Base-by-base conservation (phyloP, 208 protist species). In the Kentomonas sorsogonicus region DNA sequence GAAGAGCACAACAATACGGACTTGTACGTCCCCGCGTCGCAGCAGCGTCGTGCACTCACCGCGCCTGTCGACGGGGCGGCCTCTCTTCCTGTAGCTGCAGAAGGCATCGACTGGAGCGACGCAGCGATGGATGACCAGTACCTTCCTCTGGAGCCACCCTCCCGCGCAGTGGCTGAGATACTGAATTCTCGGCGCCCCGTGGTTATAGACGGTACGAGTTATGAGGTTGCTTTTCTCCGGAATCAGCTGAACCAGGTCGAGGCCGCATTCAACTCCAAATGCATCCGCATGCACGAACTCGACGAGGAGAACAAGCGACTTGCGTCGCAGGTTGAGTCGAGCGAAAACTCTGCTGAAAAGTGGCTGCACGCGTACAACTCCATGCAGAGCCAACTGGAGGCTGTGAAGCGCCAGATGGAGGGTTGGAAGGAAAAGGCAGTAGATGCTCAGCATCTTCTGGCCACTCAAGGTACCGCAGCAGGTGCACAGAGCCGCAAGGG, bases 221-320 rank as follows among this genome's bases (percentile, higher is more conserved):
- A 93, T 53, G 86, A 93, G 50, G 73, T 85, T 25, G 78, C 83
- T 9, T 93, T 86, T 54, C 71, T 93, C 36, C 79, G 83, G 16
- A 67, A 63, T 34, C 80, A 93, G 54, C 60, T 93, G 41, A 77
- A 90, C 52, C 86, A 93, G 59, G 69, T 91, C 3, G 83, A 93
- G 63, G 86, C 86, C 13, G 86, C 83, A 10, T 91, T 83, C 59
- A 93, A 90, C 59, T 52, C 75, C 26, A 93, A 89, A 66, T 93
- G 83, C 54, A 82, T 91, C 39, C 68, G 72, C 0, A 48, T 91
- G 52, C 80, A 91, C 65, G 86, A 93, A 68, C 63, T 93, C 33
- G 64, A 74, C 31, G 72, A 83, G 34, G 83, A 93, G 56, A 89
- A 88, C 53, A 63, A 39, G 22, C 73, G 64, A 3, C 53, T 81